Evolutionary conservation across 257 asterid species (phyloP), one percentile per base, ranked within the genome.

Genomic region (Solanum neorickii): DNA sequence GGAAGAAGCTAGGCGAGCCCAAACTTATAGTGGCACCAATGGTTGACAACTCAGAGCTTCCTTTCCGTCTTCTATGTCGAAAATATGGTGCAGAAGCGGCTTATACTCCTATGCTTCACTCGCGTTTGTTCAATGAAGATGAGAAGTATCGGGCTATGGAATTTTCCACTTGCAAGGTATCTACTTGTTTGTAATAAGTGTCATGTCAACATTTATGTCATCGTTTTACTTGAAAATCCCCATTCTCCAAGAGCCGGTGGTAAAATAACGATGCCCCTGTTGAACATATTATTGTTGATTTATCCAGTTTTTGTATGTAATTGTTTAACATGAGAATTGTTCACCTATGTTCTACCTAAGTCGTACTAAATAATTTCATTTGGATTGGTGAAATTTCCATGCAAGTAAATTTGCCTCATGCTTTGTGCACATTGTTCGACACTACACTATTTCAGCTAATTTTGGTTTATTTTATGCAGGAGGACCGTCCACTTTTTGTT

Each of bases 21-120:
- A 96, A 93, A 88, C 89, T 89, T 87, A 85, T 93, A 59, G 99
- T 96, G 59, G 99, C 99, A 13, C 99, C 98, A 60, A 95, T 95
- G 99, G 99, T 97, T 75, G 99, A 96, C 90, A 96, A 97, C 92
- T 97, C 99, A 62, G 99, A 97, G 95, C 93, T 97, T 2, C 99
- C 98, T 11, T 97, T 95, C 90, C 98, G 99, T 33, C 41, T 95
- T 92, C 98, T 96, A 82, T 97, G 99, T 90, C 93, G 99, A 7
- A 96, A 94, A 89, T 96, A 94, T 89, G 99, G 99, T 39, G 99
- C 99, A 29, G 90, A 94, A 60, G 99, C 98, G 27, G 99, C 99
- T 86, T 97, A 97, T 82, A 97, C 99, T 14, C 99, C 99, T 10
- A 96, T 97, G 99, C 95, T 97, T 42, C 99, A 97, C 84, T 94